A percentile compares a stretch with the other conserved stretches of the same genome.
These are phyloP conservation scores for Withania somnifera DNA, from an alignment of 305 asterid species.

Conservation along the genomic window DNA sequence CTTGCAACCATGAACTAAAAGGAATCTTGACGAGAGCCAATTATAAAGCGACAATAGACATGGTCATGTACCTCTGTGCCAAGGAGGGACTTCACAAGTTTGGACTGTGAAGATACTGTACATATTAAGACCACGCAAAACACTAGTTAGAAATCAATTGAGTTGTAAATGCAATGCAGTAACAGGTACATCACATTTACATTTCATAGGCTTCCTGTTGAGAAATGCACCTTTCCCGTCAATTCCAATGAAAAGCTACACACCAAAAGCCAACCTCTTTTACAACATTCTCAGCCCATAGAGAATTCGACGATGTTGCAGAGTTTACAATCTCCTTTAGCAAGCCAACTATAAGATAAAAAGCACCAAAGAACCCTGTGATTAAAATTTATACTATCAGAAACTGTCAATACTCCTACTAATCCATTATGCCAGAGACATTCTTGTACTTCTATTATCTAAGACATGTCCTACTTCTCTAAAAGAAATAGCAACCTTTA, in stretches of 20 bases:
- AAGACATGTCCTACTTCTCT: too few relatives aligned
- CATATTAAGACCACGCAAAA: not conserved
- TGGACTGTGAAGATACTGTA: slow-evolving; percentile 78
- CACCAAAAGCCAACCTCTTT: slow-evolving; percentile 1
- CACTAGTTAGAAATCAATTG: not conserved
- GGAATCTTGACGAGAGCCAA: not conserved
- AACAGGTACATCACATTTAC: slow-evolving; percentile 13
- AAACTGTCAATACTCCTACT: too few relatives aligned
- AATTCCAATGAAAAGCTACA: slow-evolving; percentile 79
- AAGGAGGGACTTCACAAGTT: slow-evolving; percentile 61
- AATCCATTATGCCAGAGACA: too few relatives aligned
- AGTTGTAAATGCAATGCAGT: not conserved
- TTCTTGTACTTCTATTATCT: too few relatives aligned
- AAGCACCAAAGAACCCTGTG: too few relatives aligned
- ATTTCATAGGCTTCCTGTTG: slow-evolving; percentile 75
- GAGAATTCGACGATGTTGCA: too few relatives aligned
- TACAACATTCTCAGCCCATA: not conserved
- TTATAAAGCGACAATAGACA: not conserved
- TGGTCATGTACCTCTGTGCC: slow-evolving; percentile 59
- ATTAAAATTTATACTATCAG: too few relatives aligned
- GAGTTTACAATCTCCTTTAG: too few relatives aligned
- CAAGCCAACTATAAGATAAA: too few relatives aligned
- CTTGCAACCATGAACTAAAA: not conserved
- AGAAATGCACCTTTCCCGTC: slow-evolving; percentile 78
- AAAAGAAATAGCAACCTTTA: too few relatives aligned